Evolutionary conservation across 805 yeast genomes (phyloP), one percentile per base, ranked within the genome.

Genomic region (Yarrowia divulgata): DNA sequence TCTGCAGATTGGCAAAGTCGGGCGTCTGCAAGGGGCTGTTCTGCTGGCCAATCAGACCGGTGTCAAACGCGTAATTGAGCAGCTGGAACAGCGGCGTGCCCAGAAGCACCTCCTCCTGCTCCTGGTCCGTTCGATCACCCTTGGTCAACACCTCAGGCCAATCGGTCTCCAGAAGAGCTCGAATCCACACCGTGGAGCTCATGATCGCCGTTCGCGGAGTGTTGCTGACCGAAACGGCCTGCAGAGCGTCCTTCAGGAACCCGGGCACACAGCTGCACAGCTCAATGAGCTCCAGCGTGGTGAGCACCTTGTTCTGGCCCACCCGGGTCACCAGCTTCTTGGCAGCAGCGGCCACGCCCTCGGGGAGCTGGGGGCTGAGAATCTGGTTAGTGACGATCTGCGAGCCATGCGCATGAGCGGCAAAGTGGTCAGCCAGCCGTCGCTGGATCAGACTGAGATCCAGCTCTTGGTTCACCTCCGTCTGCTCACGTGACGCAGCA

Each of bases 21-120:
- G 68, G 68, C 35, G 39, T 39, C 29, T 8, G 48, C n/a, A 63
- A 46, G 29, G 67, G 67, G 8, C 42, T 35, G 67, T 45, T 45
- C 8, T 45, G 54, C 43, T 60, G 42, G 4, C 67, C 54, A 34
- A 60, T 60, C 8, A 63, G 46, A 3, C 57, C 68, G 3, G 39
- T 48, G 16, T 23, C n/a, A 12, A 23, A 49, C 18, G 67, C 67
- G 14, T 37, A 48, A 2, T 7, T 9, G 9, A 63, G 46, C 39
- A 63, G 37, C 37, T 29, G 43, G 39, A n/a, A 63, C 23, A 63
- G 29, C 2, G 68, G 68, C 2, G 68, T 63, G 16, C 23, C 45
- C 1, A 49, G 35, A 2, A 63, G 57, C 8, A 43, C 23, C 16
- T 18, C 37, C 48, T 35, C 57, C 35, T 37, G 57, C 23, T 63